Conservation (phyloP, 768 basidiomycete genomes). For the Inosperma sp. region DNA sequence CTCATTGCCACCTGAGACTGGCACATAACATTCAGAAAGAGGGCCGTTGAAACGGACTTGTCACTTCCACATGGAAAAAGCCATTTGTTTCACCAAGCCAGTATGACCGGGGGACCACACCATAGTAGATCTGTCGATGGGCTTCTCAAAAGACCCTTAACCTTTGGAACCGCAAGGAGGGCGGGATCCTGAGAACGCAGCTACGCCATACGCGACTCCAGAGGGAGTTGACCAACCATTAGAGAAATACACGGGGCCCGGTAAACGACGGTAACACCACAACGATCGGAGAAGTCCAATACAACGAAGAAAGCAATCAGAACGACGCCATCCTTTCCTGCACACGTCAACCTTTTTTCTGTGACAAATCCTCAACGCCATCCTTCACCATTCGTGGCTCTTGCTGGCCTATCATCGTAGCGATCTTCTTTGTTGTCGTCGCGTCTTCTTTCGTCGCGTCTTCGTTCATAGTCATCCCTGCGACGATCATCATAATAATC, state of each 20-base stretch:
- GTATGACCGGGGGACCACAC: too few species aligned
- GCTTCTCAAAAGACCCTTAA: too few species aligned
- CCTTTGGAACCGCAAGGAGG: conserved; percentile 4
- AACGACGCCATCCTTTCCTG: conserved; percentile 34
- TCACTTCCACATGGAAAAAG: too few species aligned
- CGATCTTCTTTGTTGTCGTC: conserved; percentile 84
- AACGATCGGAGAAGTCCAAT: conserved; percentile 45
- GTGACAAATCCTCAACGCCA: conserved; percentile 59
- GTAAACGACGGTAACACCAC: conserved; percentile 51
- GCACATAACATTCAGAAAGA: too few species aligned
- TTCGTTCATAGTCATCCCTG: conserved; percentile 68
- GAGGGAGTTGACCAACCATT: conserved; percentile 39
- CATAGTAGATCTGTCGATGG: too few species aligned
- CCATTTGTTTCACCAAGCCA: too few species aligned
- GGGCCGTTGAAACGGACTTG: too few species aligned
- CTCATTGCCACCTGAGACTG: too few species aligned
- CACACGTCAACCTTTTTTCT: conserved; percentile 24
- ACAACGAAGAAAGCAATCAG: conserved; percentile 41
- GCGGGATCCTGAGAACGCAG: conserved; percentile 7
- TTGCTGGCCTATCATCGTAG: conserved; percentile 68
- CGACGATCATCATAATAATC: conserved; percentile 85
- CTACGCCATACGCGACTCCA: conserved; percentile 30
- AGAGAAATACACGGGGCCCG: conserved; percentile 52
- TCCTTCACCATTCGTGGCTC: conserved; percentile 74
- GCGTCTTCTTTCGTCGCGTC: conserved; percentile 74